Conservation (phyloP, 2,329 filamentous ascomycete genomes). For the Didymella pinodella region DNA sequence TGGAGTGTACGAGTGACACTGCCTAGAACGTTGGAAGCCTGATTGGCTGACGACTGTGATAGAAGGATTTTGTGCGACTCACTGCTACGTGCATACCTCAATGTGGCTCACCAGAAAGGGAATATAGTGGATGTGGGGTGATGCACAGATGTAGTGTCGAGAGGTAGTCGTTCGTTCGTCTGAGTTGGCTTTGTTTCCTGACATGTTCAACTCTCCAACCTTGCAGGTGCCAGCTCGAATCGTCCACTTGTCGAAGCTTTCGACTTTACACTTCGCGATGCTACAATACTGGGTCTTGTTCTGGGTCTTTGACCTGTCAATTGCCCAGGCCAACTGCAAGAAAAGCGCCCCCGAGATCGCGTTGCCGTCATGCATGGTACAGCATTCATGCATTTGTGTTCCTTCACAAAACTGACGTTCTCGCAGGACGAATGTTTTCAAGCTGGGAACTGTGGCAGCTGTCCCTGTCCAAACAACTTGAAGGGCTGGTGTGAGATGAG, state of each 20-base stretch:
- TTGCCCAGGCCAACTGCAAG: background rate
- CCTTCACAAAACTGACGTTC: background rate
- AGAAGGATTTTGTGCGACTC: background rate
- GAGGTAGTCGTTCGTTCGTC: background rate
- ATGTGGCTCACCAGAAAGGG: background rate
- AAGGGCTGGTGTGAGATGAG: slow-evolving; percentile 10
- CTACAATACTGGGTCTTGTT: background rate
- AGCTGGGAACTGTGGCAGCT: background rate
- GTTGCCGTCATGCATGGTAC: slow-evolving; percentile 10
- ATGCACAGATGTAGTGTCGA: background rate
- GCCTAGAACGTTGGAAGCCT: background rate
- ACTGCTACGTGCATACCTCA: background rate
- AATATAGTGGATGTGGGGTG: background rate
- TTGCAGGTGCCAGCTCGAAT: background rate
- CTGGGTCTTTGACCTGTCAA: background rate
- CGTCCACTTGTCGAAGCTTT: no score
- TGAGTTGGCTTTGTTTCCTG: background rate
- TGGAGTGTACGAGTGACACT: background rate
- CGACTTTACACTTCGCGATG: background rate
- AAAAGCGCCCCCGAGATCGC: background rate
- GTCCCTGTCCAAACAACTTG: slow-evolving; percentile 6
- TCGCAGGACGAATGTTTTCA: slow-evolving; percentile 1
- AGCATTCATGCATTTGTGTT: background rate
- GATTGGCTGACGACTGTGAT: background rate
- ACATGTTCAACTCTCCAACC: background rate